These are phyloP conservation scores for Tolypocladium nubicola DNA, from an alignment of 2,329 filamentous ascomycete species.

Conservation along the genomic window DNA sequence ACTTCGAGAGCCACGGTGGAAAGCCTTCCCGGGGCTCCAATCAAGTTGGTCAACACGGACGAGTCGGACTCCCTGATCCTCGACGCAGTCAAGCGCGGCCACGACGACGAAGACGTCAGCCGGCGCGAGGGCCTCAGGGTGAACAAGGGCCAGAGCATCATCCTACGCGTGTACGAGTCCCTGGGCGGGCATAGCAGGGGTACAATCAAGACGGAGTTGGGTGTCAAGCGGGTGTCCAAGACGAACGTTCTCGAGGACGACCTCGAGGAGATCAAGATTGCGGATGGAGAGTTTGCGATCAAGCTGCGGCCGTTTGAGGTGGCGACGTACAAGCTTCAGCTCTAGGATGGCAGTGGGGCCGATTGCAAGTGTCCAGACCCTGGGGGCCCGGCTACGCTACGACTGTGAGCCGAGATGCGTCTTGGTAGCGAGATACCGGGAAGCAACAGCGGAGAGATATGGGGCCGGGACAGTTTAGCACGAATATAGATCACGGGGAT, in stretches of 20 bases:
- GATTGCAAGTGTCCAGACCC: constrained; percentile 13
- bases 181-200: constrained; percentile 73
- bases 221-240: constrained; percentile 69
- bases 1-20: constrained; percentile 16
- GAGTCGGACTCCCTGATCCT: constrained; percentile 56
- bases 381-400: constrained; percentile 8
- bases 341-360: constrained; percentile 24
- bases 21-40: constrained; percentile 28
- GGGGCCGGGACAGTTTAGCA: background rate
- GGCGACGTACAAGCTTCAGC: constrained; percentile 60
- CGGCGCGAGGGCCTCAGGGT: constrained; percentile 48
- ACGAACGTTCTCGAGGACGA: constrained; percentile 87
- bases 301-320: constrained; percentile 75
- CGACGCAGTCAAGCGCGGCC: constrained; percentile 88
- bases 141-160: constrained; percentile 65
- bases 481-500: background rate
- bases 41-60: constrained; percentile 54
- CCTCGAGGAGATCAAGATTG: constrained; percentile 49
- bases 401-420: background rate
- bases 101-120: constrained; percentile 69
- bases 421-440: background rate
- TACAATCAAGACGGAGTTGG: constrained; percentile 54
- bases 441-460: background rate
- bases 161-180: constrained; percentile 80
- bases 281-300: constrained; percentile 43